These are phyloP conservation scores for Smallanthus sonchifolius DNA, from an alignment of 129 eudicot species.

Conservation along the genomic window DNA sequence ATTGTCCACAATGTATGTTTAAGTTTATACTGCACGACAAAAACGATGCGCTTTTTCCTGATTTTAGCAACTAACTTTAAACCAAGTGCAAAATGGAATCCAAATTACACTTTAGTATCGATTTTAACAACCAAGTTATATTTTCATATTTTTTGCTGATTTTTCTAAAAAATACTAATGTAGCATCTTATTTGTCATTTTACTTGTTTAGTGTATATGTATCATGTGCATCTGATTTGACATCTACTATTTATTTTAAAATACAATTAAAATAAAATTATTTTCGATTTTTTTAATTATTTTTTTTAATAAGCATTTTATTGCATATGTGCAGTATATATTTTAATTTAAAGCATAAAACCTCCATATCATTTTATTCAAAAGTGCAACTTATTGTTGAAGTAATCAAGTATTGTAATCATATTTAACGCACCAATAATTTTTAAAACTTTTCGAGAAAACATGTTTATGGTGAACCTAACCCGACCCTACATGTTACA, in stretches of 20 bases:
- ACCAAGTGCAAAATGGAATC: not conserved
- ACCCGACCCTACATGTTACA: not conserved
- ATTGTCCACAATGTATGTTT: not conserved
- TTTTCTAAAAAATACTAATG: not conserved
- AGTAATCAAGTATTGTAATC: not conserved
- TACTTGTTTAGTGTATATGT: not conserved
- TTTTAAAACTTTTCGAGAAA: not conserved
- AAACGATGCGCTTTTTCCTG: not conserved
- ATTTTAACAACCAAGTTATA: not conserved
- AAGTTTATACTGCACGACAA: not conserved
- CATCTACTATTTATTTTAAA: not conserved
- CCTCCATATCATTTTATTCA: not conserved
- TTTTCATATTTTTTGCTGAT: not conserved
- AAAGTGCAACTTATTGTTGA: not conserved
- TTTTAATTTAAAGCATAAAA: not conserved
- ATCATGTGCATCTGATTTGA: not conserved
- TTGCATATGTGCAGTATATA: not conserved
- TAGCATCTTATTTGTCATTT: not conserved
- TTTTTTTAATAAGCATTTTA: not conserved
- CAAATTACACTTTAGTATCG: not conserved
- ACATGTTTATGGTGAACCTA: not conserved
- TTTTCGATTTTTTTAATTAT: not conserved
- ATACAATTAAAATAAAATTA: not conserved
- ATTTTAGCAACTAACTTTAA: not conserved
- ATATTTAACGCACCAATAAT: not conserved